Conservation (phyloP, 2,329 filamentous ascomycete genomes). For the Xylaria polymorpha region DNA sequence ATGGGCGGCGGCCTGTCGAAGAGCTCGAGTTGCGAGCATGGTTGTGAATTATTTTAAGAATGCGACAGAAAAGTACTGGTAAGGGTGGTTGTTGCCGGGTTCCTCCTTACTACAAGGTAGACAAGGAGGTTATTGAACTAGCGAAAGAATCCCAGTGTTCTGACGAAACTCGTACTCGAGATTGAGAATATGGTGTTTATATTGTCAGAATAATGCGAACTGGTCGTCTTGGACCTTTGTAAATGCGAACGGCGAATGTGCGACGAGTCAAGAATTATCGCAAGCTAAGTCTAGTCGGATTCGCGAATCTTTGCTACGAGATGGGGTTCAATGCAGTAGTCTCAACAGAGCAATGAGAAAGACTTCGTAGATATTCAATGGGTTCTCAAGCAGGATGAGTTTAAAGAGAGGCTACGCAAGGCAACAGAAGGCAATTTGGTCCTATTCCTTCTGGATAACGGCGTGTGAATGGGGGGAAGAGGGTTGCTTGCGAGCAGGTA, state of each 20-base stretch:
- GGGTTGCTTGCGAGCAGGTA: background rate
- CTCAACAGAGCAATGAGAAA: background rate
- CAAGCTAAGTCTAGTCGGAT: slow-evolving; percentile 20
- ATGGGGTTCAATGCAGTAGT: background rate
- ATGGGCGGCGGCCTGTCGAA: slow-evolving; percentile 69
- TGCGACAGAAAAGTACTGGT: slow-evolving; percentile 24
- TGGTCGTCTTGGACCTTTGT: background rate
- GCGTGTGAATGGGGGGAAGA: slow-evolving; percentile 7
- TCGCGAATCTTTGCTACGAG: background rate
- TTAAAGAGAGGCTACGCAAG: slow-evolving; percentile 20
- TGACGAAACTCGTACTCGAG: background rate
- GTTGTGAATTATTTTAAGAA: slow-evolving; percentile 38
- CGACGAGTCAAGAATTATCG: slow-evolving; percentile 24
- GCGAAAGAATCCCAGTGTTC: background rate
- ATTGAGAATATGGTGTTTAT: background rate
- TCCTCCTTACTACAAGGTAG: background rate
- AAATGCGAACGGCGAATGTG: background rate
- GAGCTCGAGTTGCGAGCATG: slow-evolving; percentile 68
- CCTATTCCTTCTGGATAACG: slow-evolving; percentile 15
- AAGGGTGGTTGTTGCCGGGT: background rate
- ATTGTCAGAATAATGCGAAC: background rate
- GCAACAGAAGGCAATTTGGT: background rate
- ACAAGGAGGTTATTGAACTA: background rate
- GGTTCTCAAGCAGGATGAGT: background rate
- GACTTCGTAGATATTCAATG: background rate